phyloP scores from a whole-genome alignment of 345 rosid genomes.

The Populus deltoides region DNA sequence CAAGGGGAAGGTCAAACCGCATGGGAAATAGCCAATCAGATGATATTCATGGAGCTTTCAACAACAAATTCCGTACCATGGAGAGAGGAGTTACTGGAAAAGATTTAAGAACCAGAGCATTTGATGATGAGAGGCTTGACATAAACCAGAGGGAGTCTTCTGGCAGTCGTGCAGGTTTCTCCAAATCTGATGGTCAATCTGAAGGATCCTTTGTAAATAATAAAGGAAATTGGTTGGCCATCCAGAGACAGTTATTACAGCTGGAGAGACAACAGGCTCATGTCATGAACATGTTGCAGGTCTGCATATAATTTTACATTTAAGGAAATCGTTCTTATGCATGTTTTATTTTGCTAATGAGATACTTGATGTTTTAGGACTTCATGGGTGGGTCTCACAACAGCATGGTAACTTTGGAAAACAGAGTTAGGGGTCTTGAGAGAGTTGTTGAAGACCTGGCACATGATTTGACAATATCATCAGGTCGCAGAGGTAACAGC shows the following conservation, averaged over 20 bases:
- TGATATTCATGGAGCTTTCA: constrained; percentile 38
- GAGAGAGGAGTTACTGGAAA: constrained; percentile 49
- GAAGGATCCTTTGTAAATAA: constrained; percentile 74
- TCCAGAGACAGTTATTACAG: constrained; percentile 89
- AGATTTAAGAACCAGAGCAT: constrained; percentile 53
- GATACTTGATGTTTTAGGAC: constrained; percentile 50
- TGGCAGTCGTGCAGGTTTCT: constrained; percentile 46
- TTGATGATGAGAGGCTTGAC: constrained; percentile 51
- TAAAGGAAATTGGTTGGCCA: constrained; percentile 90
- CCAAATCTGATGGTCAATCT: constrained; percentile 63
- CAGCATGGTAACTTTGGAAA: constrained; percentile 87
- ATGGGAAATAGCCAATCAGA: constrained; percentile 42
- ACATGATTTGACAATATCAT: constrained; percentile 77
- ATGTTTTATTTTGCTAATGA: constrained; percentile 19
- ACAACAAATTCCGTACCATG: constrained; percentile 28
- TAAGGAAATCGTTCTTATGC: constrained; percentile 14
- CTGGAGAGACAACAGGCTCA: constrained; percentile 91
- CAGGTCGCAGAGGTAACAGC: constrained; percentile 67
- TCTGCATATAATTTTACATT: constrained; percentile 25
- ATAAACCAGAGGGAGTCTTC: constrained; percentile 51
- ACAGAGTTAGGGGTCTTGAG: constrained; percentile 95
- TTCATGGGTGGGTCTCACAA: constrained; percentile 98
- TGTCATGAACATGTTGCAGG: constrained; percentile 97
- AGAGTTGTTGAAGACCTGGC: constrained; percentile 96
- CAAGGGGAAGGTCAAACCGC: constrained; percentile 47